These are phyloP conservation scores for Tetrapisispora fleetii DNA, from an alignment of 805 yeast genomes.

Conservation along the genomic window DNA sequence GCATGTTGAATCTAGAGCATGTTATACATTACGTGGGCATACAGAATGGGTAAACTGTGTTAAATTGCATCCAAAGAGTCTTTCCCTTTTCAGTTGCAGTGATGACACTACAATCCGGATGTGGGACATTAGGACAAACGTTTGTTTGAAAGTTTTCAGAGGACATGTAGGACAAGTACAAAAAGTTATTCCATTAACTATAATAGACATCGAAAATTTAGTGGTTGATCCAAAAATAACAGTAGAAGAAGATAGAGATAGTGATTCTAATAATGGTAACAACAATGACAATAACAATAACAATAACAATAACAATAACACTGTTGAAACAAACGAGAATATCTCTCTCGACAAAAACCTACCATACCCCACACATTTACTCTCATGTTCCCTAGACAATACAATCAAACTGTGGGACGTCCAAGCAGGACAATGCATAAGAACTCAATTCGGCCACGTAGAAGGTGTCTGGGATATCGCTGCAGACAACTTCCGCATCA, in stretches of 20 bases:
- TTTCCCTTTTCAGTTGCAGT: constrained; percentile 73
- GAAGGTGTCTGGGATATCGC: constrained; percentile 98
- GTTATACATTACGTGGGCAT: constrained; percentile 89
- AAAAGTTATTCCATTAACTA: constrained; percentile 75
- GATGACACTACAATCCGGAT: constrained; percentile 88
- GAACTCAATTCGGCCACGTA: constrained; percentile 95
- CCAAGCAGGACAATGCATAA: constrained; percentile 71
- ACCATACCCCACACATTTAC: constrained; percentile 66
- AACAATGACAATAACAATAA: constrained; percentile 5
- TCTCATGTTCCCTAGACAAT: constrained; percentile 84
- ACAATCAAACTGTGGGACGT: constrained; percentile 92
- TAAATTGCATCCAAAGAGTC: constrained; percentile 69
- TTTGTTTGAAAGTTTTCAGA: constrained; percentile 64
- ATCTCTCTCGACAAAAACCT: constrained; percentile 17
- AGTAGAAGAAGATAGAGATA: constrained; percentile 4
- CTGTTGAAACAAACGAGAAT: constrained; percentile 8
- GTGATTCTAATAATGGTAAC: constrained; percentile 3
- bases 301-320: constrained; percentile 4
- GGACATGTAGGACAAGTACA: constrained; percentile 96
- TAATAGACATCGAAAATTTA: constrained; percentile 51
- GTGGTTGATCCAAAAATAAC: constrained; percentile 33
- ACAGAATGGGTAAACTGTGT: constrained; percentile 88
- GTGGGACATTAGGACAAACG: constrained; percentile 85
- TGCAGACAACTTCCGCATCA: constrained; percentile 89
- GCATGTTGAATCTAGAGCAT: constrained; percentile 90